Evolutionary conservation across 2,329 filamentous ascomycete genomes (phyloP).

Genomic region (Colletotrichum siamense): DNA sequence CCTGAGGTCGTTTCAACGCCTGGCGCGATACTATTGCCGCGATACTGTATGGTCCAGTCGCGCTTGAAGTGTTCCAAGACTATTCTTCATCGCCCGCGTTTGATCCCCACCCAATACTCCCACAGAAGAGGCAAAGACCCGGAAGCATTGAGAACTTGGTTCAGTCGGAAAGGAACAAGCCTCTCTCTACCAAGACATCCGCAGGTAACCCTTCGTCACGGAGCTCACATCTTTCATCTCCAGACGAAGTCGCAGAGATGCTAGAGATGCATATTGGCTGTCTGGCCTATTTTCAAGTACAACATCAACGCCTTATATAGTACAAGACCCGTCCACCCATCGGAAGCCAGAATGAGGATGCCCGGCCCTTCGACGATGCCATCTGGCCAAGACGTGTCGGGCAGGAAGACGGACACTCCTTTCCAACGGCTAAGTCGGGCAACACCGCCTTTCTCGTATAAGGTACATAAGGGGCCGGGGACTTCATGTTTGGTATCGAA

Average conservation of each 20-base stretch:
- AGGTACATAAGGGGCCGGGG: neutral
- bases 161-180: too few species aligned
- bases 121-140: too few species aligned
- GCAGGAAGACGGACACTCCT: neutral
- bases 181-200: too few species aligned
- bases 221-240: too few species aligned
- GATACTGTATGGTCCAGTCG: neutral
- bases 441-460: neutral
- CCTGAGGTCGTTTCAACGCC: too few species aligned
- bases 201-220: too few species aligned
- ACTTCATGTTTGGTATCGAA: neutral
- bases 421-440: neutral
- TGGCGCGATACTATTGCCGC: too few species aligned
- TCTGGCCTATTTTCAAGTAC: accelerated
- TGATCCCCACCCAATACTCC: too few species aligned
- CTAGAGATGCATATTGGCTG: too few species aligned
- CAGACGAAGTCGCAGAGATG: too few species aligned
- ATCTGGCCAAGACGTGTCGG: accelerated
- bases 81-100: neutral
- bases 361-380: accelerated
- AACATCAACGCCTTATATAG: neutral
- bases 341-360: accelerated
- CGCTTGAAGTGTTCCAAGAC: neutral
- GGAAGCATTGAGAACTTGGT: too few species aligned
- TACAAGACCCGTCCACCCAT: neutral